phyloP scores from a whole-genome alignment of 352 stramenopile genomes.

The Phytophthora pisi region DNA sequence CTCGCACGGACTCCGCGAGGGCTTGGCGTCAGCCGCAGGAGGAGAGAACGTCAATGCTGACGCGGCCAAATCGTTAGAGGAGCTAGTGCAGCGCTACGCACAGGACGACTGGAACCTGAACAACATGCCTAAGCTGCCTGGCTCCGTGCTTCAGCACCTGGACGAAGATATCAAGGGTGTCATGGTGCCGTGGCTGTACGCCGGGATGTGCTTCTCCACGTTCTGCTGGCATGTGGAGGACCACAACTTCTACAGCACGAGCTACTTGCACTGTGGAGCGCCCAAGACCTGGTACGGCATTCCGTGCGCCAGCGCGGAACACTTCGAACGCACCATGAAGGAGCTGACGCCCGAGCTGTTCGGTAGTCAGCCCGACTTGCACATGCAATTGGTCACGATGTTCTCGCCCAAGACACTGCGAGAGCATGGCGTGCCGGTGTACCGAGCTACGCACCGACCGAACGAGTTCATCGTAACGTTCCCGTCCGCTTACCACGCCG shows the following conservation, averaged over 20 bases:
- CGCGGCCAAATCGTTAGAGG: conserved; percentile 42
- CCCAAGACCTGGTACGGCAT: conserved; percentile 99
- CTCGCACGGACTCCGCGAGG: conserved; percentile 51
- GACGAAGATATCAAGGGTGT: conserved; percentile 98
- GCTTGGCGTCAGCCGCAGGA: conserved; percentile 21
- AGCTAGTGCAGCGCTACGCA: conserved; percentile 77
- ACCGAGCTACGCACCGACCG: conserved; percentile 93
- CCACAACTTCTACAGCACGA: conserved; percentile 99
- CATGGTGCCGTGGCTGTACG: conserved; percentile 99
- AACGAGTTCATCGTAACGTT: conserved; percentile 99
- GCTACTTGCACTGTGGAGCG: conserved; percentile 97
- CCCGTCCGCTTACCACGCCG: conserved; percentile 96
- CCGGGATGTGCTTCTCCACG: conserved; percentile 98
- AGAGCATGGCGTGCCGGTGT: conserved; percentile 93
- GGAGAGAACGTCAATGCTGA: conserved; percentile 24
- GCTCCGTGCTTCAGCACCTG: conserved; percentile 95
- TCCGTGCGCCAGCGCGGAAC: conserved; percentile 89
- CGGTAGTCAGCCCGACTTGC: conserved; percentile 94
- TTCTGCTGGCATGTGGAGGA: conserved; percentile 99
- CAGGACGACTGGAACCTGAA: conserved; percentile 98
- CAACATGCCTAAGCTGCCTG: conserved; percentile 95
- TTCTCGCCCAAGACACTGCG: conserved; percentile 74
- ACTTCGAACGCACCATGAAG: conserved; percentile 91
- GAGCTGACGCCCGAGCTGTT: conserved; percentile 95
- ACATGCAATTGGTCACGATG: conserved; percentile 93